phyloP scores from a whole-genome alignment of 164 flowering plant genomes.

The Magnolia changhungtana region DNA sequence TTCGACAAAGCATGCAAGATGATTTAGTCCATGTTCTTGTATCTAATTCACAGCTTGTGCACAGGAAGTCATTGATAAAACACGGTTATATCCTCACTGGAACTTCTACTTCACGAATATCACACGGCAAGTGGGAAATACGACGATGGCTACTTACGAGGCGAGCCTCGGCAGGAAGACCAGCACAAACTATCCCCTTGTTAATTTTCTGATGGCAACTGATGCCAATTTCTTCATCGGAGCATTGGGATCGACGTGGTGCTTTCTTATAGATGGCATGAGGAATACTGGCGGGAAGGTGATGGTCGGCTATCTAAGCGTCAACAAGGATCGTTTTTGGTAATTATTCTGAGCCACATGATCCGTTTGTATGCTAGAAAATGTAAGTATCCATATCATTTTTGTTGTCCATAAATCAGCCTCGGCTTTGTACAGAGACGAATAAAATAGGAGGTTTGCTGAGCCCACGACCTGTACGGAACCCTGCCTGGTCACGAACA shows the following conservation, averaged over 20 bases:
- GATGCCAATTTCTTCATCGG: conserved; percentile 83
- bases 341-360: conserved; percentile 11
- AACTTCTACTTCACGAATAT: conserved; percentile 81
- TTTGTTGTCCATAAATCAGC: background rate
- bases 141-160: conserved; percentile 80
- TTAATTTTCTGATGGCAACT: conserved; percentile 73
- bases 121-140: conserved; percentile 74
- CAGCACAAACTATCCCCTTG: conserved; percentile 74
- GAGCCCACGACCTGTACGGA: background rate
- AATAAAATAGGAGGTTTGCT: background rate
- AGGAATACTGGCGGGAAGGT: conserved; percentile 86
- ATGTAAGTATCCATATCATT: too few relatives aligned
- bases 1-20: background rate
- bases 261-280: conserved; percentile 94
- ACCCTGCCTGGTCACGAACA: background rate
- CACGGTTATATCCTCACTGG: conserved; percentile 58
- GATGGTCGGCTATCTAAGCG: conserved; percentile 76
- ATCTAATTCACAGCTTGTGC: background rate
- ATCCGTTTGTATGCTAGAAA: too few relatives aligned
- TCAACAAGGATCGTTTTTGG: conserved; percentile 80
- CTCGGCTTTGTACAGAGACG: background rate
- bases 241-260: conserved; percentile 98
- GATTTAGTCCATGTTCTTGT: background rate
- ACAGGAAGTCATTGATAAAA: conserved; percentile 77
- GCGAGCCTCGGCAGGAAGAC: conserved; percentile 82